phyloP scores from a whole-genome alignment of 371 early-diverging fungal species.

The Rhizopus arrhizus region DNA sequence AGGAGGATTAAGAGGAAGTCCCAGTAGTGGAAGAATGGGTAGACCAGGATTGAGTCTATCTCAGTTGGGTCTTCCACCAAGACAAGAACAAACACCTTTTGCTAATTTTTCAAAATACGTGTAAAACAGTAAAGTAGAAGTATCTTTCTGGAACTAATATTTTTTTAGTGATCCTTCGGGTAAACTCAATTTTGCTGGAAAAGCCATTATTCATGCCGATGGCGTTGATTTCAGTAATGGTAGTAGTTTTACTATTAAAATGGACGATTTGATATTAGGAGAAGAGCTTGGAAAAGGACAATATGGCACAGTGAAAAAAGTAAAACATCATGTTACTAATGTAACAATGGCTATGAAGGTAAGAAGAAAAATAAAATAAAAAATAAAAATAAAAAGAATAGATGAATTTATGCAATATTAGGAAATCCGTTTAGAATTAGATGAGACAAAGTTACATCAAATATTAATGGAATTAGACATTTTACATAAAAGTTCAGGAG shows the following conservation, averaged over 20 bases:
- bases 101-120: constrained; percentile 74
- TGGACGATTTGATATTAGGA: constrained; percentile 77
- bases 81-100: constrained; percentile 60
- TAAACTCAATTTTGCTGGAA: constrained; percentile 88
- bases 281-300: constrained; percentile 90
- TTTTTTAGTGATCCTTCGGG: constrained; percentile 79
- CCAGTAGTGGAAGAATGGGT: constrained; percentile 30
- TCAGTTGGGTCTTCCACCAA: constrained; percentile 40
- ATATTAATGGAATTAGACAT: constrained; percentile 52
- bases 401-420: constrained; percentile 24
- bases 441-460: constrained; percentile 66
- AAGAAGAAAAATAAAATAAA: not conserved
- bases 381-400: not conserved
- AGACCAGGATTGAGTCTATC: constrained; percentile 41
- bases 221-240: constrained; percentile 92
- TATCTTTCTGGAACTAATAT: not conserved
- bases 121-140: constrained; percentile 37
- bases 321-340: constrained; percentile 82
- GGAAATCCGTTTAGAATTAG: constrained; percentile 91
- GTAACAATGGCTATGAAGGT: constrained; percentile 94
- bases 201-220: constrained; percentile 86
- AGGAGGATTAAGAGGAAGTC: constrained; percentile 10
- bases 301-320: constrained; percentile 91
- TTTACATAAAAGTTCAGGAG: constrained; percentile 82
- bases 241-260: constrained; percentile 84